Percentiles rank a stretch among this genome's conserved stretches.
Evolutionary conservation across 2,329 filamentous ascomycete species (phyloP).

Genomic region (Xylariales sp.): DNA sequence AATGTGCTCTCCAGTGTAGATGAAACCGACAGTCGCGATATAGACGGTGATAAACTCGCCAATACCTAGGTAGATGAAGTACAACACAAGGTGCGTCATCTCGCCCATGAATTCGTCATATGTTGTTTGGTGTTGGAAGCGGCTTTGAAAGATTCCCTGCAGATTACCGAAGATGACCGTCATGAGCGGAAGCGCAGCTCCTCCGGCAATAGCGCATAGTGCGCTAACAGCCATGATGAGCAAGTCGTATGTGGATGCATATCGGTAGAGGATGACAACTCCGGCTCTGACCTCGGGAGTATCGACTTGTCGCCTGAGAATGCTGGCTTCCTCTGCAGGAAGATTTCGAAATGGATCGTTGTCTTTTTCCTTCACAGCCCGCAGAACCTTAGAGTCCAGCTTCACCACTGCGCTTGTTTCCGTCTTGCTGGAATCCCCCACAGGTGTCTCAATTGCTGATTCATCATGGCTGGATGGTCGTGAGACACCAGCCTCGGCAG

Average conservation of each 20-base stretch:
- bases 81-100: conserved; percentile 64
- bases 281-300: conserved; percentile 61
- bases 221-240: conserved; percentile 57
- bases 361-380: conserved; percentile 34
- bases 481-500: conserved; percentile 16
- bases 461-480: conserved; percentile 30
- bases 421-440: conserved; percentile 12
- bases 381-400: conserved; percentile 37
- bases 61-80: conserved; percentile 82
- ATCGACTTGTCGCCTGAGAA: conserved; percentile 65
- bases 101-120: conserved; percentile 54
- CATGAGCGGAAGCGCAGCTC: conserved; percentile 75
- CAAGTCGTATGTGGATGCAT: conserved; percentile 62
- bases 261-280: conserved; percentile 64
- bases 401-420: conserved; percentile 26
- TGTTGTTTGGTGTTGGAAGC: conserved; percentile 43
- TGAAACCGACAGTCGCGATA: conserved; percentile 81
- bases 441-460: conserved; percentile 22
- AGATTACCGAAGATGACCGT: conserved; percentile 77
- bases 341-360: conserved; percentile 58
- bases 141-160: conserved; percentile 65
- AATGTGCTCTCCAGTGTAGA: conserved; percentile 79
- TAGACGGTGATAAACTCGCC: conserved; percentile 76
- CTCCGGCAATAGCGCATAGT: conserved; percentile 65
- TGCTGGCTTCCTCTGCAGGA: conserved; percentile 58